Percentiles rank a stretch among this genome's conserved stretches.
These are phyloP conservation scores for Rhododendron simsii DNA, from an alignment of 148 eudicot genomes.

Conservation along the genomic window DNA sequence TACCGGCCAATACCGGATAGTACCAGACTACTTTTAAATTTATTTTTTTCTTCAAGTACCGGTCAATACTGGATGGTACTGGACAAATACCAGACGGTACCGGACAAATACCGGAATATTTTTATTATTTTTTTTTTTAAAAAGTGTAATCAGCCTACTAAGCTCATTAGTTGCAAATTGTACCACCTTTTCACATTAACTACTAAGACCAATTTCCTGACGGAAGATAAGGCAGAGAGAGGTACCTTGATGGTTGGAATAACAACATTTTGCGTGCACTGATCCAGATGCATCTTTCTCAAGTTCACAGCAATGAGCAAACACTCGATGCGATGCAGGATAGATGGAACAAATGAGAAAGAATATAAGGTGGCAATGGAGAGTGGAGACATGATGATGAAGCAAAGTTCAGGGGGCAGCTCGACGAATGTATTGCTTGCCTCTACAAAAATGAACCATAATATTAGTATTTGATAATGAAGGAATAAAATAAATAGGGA, in stretches of 20 bases:
- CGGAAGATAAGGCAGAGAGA: not conserved
- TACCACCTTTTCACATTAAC: not conserved
- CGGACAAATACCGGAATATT: too few species aligned
- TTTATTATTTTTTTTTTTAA: too few species aligned
- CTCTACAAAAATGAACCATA: constrained; percentile 28
- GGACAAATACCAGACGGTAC: too few species aligned
- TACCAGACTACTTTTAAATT: too few species aligned
- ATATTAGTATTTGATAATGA: not conserved
- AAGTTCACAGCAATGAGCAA: constrained; percentile 60
- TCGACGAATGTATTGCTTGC: constrained; percentile 37
- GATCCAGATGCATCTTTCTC: constrained; percentile 40
- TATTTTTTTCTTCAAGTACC: too few species aligned
- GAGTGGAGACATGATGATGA: constrained; percentile 67
- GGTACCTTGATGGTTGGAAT: constrained; percentile 60
- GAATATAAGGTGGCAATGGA: constrained; percentile 54
- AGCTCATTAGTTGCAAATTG: not conserved
- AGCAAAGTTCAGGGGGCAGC: constrained; percentile 81
- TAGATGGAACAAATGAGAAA: constrained; percentile 65
- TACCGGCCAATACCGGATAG: too few species aligned
- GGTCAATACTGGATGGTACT: too few species aligned
- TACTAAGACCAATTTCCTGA: not conserved
- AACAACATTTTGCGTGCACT: constrained; percentile 34
- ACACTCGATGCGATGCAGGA: constrained; percentile 81
- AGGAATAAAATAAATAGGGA: constrained; percentile 29
- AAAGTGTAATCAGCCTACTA: not conserved